Base-by-base conservation (phyloP, 2,329 filamentous ascomycete species). In the Fusarium sambucinum region DNA sequence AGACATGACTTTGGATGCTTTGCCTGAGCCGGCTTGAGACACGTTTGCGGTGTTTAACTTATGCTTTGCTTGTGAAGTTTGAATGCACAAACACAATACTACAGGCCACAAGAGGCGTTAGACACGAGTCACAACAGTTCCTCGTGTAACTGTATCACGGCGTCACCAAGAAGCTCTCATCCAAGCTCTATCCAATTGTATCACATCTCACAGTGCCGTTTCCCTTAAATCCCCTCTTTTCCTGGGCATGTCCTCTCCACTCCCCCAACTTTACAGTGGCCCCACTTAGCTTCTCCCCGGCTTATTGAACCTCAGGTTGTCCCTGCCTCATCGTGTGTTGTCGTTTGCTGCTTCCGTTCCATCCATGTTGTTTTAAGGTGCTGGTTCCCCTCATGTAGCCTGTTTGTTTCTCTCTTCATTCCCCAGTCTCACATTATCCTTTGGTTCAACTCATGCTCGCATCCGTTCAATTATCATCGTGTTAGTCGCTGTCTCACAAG, bases 111-210 rank as follows among this genome's bases (percentile, higher is more conserved):
- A 45, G 45, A 64, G 53, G 53, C 60, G 55, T 64, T 59, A 16
- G n/a, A 48, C 59, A 50, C 55, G 61, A 50, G 59, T 52, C 58
- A 55, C 60, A 58, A 55, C 55, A 41, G 53, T 30, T 27, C 35
- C 52, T 25, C 41, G 61, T 59, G 53, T 37, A 38, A 52, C 63
- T 41, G 59, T 65, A 59, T 70, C 67, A 68, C 67, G 19, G 67
- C 59, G 67, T 70, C 67, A 70, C 68, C 63, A 62, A 55, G 25
- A 53, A 61, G 54, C 46, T 56, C 65, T 46, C 41, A 48, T 32
- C 23, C 41, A 41, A 40, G 54, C 35, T 38, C 42, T 32, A 27
- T 41, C 59, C 59, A 55, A 45, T 32, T 41, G 41, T 25, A 30
- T 55, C 60, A 46, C 51, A 55, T 59, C 45, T 52, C 47, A 58